Conservation (phyloP, 1,284 basidiomycete species). For the Cutaneotrichosporon cavernicola region DNA sequence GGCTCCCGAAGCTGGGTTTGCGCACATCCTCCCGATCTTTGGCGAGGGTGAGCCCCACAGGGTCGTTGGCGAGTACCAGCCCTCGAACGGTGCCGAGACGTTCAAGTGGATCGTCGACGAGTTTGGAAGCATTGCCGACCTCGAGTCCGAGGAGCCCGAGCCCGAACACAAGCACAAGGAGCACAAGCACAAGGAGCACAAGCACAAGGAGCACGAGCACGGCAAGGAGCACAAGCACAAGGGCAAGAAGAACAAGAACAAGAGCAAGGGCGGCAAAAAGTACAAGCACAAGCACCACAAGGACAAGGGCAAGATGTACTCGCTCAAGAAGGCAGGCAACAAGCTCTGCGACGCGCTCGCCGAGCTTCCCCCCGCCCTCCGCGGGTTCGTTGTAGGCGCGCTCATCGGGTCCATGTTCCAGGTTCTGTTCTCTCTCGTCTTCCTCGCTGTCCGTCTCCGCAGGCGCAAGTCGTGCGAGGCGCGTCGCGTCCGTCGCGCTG, state of each 20-base stretch:
- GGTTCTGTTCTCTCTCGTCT: constrained; percentile 4
- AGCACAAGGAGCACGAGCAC: background rate
- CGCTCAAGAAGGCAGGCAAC: constrained; percentile 2
- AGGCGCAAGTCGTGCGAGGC: constrained; percentile 2
- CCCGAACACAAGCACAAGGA: constrained; percentile 4
- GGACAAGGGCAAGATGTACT: constrained; percentile 11
- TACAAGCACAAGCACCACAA: background rate
- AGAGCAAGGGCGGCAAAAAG: background rate
- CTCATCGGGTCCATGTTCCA: constrained; percentile 14
- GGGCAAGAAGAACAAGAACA: constrained; percentile 10
- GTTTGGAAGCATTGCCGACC: too few relatives aligned
- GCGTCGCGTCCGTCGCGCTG: constrained; percentile 12
- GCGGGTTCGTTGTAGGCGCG: constrained; percentile 9
- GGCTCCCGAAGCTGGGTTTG: background rate
- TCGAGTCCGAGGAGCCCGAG: constrained; percentile 7
- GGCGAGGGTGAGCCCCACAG: constrained; percentile 1
- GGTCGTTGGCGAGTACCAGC: background rate
- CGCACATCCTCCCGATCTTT: constrained; percentile 1
- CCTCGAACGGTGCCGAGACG: too few relatives aligned
- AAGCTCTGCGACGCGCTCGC: constrained; percentile 11
- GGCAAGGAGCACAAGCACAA: constrained; percentile 15
- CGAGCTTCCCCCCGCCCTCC: constrained; percentile 9
- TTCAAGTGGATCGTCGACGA: too few relatives aligned
- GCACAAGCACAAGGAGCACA: constrained; percentile 1
- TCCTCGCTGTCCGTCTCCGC: constrained; percentile 16